Evolutionary conservation across 768 basidiomycete species (phyloP), one percentile per base, ranked within the genome.

Genomic region (Podaxis sp.): DNA sequence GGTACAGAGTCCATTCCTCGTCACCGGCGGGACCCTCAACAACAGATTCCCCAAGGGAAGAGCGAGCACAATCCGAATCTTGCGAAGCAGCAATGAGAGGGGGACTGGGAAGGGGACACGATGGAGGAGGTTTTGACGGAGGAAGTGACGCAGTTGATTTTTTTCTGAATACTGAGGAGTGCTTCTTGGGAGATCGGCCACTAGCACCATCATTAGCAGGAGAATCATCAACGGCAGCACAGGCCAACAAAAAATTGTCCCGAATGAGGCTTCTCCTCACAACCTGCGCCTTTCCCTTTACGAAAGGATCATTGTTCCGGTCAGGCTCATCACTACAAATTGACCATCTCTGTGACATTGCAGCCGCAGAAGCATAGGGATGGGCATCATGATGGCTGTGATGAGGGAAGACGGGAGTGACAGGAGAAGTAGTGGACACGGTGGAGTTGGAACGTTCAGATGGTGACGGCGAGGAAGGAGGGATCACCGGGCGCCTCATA

Each of bases 1-100:
- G 53, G 54, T 48, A 62, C 19, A 62, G 26, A 11, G 61, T 62
- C 61, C 61, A 62, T 33, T 62, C 61, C 9, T 62, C 52, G 17
- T 56, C 61, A 15, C 42, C 53, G 9, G 42, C 28, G n/a, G 51
- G 24, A 40, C 11, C 24, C 28, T 19, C 38, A 22, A 2, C 7
- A 19, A 24, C 24, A 15, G 44, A 30, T 12, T 48, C 15, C 6
- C 53, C 61, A 17, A 38, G 40, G 17, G 53, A 15, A 24, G 53
- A 36, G 9, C 15, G 30, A 3, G 53, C 26, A n/a, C 39, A 48
- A 13, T 40, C 52, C 2, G 42, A 46, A 19, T 15, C 28, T 28
- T 30, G 52, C 3, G 61, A 46, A 24, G 52, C 17, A 15, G 8
- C 12, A 24, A 9, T 44, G 9, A n/a, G 30, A 26, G 61, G 61